Evolutionary conservation across 2,329 filamentous ascomycete genomes (phyloP).

Genomic region (Xylariaceae sp.): DNA sequence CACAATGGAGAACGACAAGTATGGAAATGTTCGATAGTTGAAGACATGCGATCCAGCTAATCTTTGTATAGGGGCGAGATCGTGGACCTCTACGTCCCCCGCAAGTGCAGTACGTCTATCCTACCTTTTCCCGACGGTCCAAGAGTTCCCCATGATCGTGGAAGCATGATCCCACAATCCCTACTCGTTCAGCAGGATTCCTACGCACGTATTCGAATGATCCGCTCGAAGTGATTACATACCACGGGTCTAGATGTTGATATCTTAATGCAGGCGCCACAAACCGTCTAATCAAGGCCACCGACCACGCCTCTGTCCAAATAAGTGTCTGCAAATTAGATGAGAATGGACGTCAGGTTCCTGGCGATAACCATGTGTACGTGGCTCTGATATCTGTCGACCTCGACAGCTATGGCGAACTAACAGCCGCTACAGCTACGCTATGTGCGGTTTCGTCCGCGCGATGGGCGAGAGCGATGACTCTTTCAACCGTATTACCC

Average conservation of each 20-base stretch:
- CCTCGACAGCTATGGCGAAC: not conserved
- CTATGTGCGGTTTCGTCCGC: conserved; percentile 95
- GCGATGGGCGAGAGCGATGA: conserved; percentile 99
- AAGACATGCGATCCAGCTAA: not conserved
- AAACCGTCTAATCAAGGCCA: conserved; percentile 99
- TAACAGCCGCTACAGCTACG: conserved; percentile 97
- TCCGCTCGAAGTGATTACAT: too few relatives aligned
- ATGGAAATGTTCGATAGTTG: not conserved
- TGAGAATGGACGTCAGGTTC: conserved; percentile 93
- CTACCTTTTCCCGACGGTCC: too few relatives aligned
- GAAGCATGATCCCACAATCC: too few relatives aligned
- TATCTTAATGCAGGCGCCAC: conserved; percentile 52
- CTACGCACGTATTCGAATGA: too few relatives aligned
- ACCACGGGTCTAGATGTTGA: not conserved
- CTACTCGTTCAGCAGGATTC: too few relatives aligned
- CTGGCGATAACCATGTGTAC: conserved; percentile 45
- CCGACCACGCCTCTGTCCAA: conserved; percentile 98
- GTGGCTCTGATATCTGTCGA: not conserved
- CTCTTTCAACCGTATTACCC: conserved; percentile 90
- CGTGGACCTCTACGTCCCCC: conserved; percentile 89
- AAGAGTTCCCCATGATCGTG: too few relatives aligned
- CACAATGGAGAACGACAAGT: conserved; percentile 99
- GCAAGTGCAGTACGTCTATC: conserved; percentile 75
- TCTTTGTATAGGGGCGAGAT: conserved; percentile 73
- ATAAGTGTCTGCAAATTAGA: conserved; percentile 74